Evolutionary conservation across 139 green algal genomes (phyloP).

Genomic region (Chlamydomonas eustigma): DNA sequence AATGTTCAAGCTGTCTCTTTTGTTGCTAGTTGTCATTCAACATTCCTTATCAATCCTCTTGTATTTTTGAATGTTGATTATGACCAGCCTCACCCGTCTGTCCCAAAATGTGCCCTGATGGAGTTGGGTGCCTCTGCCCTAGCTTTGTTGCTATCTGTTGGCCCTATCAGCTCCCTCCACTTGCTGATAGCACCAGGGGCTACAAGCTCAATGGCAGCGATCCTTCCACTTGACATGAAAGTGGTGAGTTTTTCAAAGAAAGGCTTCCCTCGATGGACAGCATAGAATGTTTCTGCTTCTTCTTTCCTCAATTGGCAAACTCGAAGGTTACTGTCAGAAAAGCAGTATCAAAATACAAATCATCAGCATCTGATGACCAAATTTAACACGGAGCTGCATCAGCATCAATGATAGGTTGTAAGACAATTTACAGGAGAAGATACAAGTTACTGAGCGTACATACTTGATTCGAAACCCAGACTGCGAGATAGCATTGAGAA

Average conservation of each 20-base stretch:
- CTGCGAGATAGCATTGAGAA: slow-evolving; percentile 61
- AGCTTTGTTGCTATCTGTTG: slow-evolving; percentile 44
- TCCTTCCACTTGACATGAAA: slow-evolving; percentile 67
- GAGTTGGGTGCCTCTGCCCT: slow-evolving; percentile 53
- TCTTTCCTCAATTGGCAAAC: slow-evolving; percentile 51
- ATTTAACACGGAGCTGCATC: not conserved
- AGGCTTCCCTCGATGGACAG: slow-evolving; percentile 55
- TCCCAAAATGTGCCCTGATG: slow-evolving; percentile 58
- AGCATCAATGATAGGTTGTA: not conserved
- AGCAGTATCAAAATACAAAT: not conserved
- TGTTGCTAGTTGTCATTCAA: too few species aligned
- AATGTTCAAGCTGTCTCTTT: too few species aligned
- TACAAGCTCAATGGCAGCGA: slow-evolving; percentile 73
- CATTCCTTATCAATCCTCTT: too few species aligned
- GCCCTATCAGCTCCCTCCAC: slow-evolving; percentile 35
- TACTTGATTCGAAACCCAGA: slow-evolving; percentile 53
- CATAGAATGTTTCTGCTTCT: slow-evolving; percentile 69
- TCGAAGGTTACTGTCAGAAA: slow-evolving; percentile 48
- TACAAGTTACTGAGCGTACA: not conserved
- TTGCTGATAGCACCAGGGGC: slow-evolving; percentile 12
- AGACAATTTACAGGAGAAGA: not conserved
- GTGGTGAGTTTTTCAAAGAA: slow-evolving; percentile 65
- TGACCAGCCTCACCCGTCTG: slow-evolving; percentile 27
- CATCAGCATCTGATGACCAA: not conserved
- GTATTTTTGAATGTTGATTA: too few species aligned